Conservation (phyloP, 2,329 filamentous ascomycete species). For the Fusarium denticulatum region DNA sequence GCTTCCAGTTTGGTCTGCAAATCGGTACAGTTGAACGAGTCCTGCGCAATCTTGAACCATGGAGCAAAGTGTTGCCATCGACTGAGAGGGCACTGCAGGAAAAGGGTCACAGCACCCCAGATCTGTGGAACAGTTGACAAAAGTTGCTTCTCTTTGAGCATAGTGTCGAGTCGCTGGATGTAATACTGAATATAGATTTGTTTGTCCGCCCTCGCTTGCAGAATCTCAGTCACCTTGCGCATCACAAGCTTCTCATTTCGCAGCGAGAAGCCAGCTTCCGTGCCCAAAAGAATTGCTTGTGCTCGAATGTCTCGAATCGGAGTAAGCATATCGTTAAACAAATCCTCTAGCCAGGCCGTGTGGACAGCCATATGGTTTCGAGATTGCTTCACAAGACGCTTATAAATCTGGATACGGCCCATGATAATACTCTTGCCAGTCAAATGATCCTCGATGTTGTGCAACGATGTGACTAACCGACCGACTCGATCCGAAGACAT, state of each 20-base stretch:
- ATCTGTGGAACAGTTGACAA: slow-evolving; percentile 79
- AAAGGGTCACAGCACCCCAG: slow-evolving; percentile 84
- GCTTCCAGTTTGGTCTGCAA: slow-evolving; percentile 76
- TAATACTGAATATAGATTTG: slow-evolving; percentile 77
- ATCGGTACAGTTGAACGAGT: slow-evolving; percentile 85
- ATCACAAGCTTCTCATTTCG: slow-evolving; percentile 75
- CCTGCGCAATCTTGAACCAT: slow-evolving; percentile 83
- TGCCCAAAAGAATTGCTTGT: slow-evolving; percentile 78
- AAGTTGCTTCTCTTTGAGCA: slow-evolving; percentile 69
- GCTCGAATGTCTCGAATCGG: slow-evolving; percentile 78
- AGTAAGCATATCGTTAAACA: slow-evolving; percentile 85
- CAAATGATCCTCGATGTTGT: slow-evolving; percentile 76
- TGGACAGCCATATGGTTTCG: slow-evolving; percentile 75
- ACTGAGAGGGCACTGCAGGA: slow-evolving; percentile 73
- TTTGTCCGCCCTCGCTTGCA: slow-evolving; percentile 61
- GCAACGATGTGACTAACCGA: slow-evolving; percentile 75
- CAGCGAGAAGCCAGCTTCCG: slow-evolving; percentile 74
- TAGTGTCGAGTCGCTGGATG: slow-evolving; percentile 70
- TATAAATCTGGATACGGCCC: slow-evolving; percentile 81
- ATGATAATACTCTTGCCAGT: slow-evolving; percentile 84
- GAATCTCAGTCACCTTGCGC: slow-evolving; percentile 72
- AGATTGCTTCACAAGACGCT: slow-evolving; percentile 77
- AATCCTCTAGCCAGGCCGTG: slow-evolving; percentile 81
- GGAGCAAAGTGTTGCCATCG: slow-evolving; percentile 78
- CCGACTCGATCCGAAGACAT: slow-evolving; percentile 78